A percentile compares a stretch with the other conserved stretches of the same genome.
These are phyloP conservation scores for Dictyostelium firmibasis DNA, from an alignment of 78 protist genomes.

Conservation along the genomic window DNA sequence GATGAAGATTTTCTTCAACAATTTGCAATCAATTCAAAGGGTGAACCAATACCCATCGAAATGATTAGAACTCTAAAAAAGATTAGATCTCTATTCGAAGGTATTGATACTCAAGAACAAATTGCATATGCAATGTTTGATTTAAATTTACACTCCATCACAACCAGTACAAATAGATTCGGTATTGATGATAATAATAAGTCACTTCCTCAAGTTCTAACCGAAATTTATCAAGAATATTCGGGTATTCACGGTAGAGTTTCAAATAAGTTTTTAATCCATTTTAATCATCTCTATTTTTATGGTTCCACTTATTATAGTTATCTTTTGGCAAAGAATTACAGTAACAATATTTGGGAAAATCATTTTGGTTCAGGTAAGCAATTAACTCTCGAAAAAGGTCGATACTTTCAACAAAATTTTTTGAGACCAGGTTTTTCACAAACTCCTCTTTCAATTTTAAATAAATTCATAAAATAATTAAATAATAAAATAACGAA, in stretches of 20 bases:
- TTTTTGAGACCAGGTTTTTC: conserved; percentile 56
- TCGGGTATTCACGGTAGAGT: conserved; percentile 13
- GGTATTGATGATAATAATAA: neutral
- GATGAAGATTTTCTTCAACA: conserved; percentile 4
- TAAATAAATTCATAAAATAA: conserved; percentile 24
- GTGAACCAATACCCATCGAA: conserved; percentile 6
- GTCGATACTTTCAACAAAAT: conserved; percentile 22
- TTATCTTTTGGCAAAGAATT: conserved; percentile 17
- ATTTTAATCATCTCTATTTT: conserved; percentile 33
- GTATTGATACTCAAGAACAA: conserved; percentile 53
- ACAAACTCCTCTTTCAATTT: neutral
- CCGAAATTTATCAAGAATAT: neutral
- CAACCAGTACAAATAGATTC: neutral
- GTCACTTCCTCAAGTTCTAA: neutral
- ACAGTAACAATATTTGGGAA: conserved; percentile 20
- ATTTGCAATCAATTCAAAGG: conserved; percentile 45
- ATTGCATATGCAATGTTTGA: conserved; percentile 24
- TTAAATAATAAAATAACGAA: neutral
- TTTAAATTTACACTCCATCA: neutral
- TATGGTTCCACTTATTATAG: conserved; percentile 63
- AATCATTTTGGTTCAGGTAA: conserved; percentile 21
- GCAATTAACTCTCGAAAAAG: neutral
- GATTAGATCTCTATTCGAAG: neutral
- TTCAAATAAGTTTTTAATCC: neutral
- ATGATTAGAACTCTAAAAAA: neutral